Base-by-base conservation (phyloP, 2,329 filamentous ascomycete genomes). In the Colletotrichum cordylinicola region DNA sequence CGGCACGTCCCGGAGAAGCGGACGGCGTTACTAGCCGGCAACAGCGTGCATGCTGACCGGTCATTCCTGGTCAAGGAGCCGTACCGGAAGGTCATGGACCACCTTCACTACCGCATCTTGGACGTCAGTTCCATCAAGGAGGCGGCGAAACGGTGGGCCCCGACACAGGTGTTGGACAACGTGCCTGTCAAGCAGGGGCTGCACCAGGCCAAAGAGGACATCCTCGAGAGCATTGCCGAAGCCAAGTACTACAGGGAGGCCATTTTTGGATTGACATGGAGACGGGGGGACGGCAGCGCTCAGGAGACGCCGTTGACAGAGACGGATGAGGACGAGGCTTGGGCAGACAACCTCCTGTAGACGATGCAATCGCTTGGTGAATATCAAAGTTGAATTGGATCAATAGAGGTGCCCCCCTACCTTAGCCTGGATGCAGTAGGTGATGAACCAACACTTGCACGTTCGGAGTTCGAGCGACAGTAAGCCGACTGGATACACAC, bases 81-180 rank as follows among this genome's bases (percentile, higher is more conserved):
- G 0, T 99, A 96, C 84, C 90, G 88, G 52, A 87, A 89, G 75
- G 92, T 98, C 3, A 86, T 95, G 65, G 91, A 94, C 72, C 92
- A 97, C 84, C 87, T 99, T 79, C 94, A 98, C 85, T 96, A 99
- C 85, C 92, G 97, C 18, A 94, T 99, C 78, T 86, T 98, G 64
- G 97, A 99, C 83, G 95, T 98, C 70, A 98, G 96, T 84, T 91
- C 93, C 62, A 91, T 98, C 81, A 98, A 98, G 86, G 97, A 99
- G 87, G 96, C 95, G 27, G 94, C 93, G 21, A 91, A 92, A 78
- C 90, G 96, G 61, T 99, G 97, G 96, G 93, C 92, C 58, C 88
- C 89, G 2, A 83, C 87, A n/a, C 88, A 91, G 9, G 83, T 94
- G 10, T 81, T 94, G 77, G 86, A 87, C 71, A 87, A 88, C 60